Conservation (phyloP, 176 grass and related monocot genomes). For the Miscanthus lutarioriparius region DNA sequence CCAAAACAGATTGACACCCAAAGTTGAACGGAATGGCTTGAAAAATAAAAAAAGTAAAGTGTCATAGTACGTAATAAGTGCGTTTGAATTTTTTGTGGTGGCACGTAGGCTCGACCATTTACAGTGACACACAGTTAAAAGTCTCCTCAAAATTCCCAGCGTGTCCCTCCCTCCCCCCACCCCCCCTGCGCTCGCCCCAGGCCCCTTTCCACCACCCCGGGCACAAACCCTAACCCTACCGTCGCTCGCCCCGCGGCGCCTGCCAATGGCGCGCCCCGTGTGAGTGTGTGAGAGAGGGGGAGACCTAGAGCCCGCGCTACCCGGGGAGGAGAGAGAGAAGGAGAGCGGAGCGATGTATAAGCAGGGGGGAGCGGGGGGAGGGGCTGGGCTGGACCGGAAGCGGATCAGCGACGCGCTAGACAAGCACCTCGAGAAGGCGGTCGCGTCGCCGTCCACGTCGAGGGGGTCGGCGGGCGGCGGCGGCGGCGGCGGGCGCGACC, state of each 20-base stretch:
- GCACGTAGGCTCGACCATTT: too few relatives aligned
- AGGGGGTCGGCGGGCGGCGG: conserved; percentile 49
- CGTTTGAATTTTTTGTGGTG: too few relatives aligned
- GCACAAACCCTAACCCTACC: conserved; percentile 49
- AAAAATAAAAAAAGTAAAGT: too few relatives aligned
- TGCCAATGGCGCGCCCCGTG: conserved; percentile 36
- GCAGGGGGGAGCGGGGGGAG: conserved; percentile 39
- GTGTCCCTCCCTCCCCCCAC: conserved; percentile 14
- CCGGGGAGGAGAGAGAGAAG: neutral
- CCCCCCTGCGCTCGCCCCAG: neutral
- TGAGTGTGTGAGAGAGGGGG: conserved; percentile 2
- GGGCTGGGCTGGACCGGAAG: conserved; percentile 58
- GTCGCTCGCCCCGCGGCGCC: neutral
- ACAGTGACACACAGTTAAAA: too few relatives aligned
- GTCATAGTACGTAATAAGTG: too few relatives aligned
- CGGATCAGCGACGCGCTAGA: conserved; percentile 69
- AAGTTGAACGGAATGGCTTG: too few relatives aligned
- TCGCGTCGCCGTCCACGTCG: conserved; percentile 52
- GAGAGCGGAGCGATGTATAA: conserved; percentile 48
- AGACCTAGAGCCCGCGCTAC: neutral
- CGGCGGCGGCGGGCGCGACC: conserved; percentile 37
- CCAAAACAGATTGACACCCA: too few relatives aligned
- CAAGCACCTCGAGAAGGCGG: conserved; percentile 66
- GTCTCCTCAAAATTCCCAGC: conserved; percentile 24
- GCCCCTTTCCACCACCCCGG: neutral